Conservation (phyloP, 139 green algal genomes). For the Chlamydomonas sphaeroides region DNA sequence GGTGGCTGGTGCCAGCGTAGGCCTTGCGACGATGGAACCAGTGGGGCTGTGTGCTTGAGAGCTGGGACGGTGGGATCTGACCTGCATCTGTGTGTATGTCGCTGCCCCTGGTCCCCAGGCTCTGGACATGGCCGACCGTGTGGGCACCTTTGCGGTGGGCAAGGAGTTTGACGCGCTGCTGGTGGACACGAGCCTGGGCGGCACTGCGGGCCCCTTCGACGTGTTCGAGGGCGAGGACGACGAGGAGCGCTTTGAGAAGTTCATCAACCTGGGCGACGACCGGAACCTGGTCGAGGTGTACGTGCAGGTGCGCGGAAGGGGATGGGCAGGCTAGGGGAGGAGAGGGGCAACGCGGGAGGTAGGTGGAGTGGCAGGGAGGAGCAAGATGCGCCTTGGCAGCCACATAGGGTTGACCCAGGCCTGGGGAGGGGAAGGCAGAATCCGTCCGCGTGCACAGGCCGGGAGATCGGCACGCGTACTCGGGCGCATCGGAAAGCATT, state of each 20-base stretch:
- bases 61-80: no score
- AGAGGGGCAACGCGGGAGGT: neutral
- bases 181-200: constrained; percentile 55
- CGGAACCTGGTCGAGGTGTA: constrained; percentile 70
- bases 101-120: constrained; percentile 1
- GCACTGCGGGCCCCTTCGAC: constrained; percentile 54
- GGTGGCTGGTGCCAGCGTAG: no score
- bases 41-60: no score
- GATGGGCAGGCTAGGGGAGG: neutral
- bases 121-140: constrained; percentile 27
- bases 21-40: no score
- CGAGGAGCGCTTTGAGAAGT: constrained; percentile 65
- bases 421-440: no score
- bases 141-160: constrained; percentile 69
- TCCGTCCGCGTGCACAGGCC: no score
- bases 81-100: neutral
- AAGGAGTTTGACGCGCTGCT: constrained; percentile 77
- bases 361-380: no score
- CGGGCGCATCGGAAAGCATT: no score
- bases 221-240: constrained; percentile 51
- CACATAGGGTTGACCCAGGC: no score
- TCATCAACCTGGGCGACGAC: constrained; percentile 77
- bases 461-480: no score
- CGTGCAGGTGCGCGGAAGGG: constrained; percentile 45
- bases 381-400: no score